Conservation (phyloP, 495 filamentous ascomycete genomes). For the Geoglossum glabrum region DNA sequence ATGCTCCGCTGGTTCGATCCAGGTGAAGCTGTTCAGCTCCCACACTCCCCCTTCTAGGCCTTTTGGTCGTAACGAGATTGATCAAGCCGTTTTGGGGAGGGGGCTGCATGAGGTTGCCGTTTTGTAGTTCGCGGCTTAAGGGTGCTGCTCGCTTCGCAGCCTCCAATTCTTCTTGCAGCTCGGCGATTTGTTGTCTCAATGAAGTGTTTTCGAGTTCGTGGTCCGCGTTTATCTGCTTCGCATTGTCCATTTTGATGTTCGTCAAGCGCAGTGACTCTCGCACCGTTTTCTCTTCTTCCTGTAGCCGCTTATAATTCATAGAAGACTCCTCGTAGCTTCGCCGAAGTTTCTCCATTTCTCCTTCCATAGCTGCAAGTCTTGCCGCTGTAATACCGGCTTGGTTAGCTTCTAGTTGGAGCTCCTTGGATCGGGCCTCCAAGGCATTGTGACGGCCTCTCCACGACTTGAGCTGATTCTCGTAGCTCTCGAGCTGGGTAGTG, state of each 20-base stretch:
- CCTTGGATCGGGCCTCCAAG: slow-evolving; percentile 77
- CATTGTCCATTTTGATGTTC: slow-evolving; percentile 55
- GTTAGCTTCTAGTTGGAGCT: slow-evolving; percentile 89
- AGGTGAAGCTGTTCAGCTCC: slow-evolving; percentile 67
- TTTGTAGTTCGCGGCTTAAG: slow-evolving; percentile 49
- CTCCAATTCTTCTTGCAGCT: slow-evolving; percentile 86
- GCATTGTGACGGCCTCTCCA: slow-evolving; percentile 82
- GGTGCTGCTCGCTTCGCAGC: slow-evolving; percentile 50
- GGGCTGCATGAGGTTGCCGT: slow-evolving; percentile 35
- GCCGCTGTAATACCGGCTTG: slow-evolving; percentile 91
- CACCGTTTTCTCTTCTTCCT: slow-evolving; percentile 72
- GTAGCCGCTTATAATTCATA: slow-evolving; percentile 73
- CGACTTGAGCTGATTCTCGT: slow-evolving; percentile 85
- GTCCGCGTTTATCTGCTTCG: slow-evolving; percentile 44
- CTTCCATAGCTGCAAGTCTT: slow-evolving; percentile 68
- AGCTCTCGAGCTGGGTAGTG: slow-evolving; percentile 78
- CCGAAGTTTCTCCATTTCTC: slow-evolving; percentile 85
- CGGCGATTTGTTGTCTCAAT: slow-evolving; percentile 67
- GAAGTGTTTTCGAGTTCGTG: slow-evolving; percentile 67
- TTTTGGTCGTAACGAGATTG: slow-evolving; percentile 92
- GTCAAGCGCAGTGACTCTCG: slow-evolving; percentile 57
- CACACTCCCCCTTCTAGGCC: slow-evolving; percentile 85
- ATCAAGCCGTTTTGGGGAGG: slow-evolving; percentile 55
- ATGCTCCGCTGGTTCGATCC: slow-evolving; percentile 75
- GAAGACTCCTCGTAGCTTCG: slow-evolving; percentile 67